Base-by-base conservation (phyloP, 371 early-diverging fungal genomes). In the Mucor sp. region DNA sequence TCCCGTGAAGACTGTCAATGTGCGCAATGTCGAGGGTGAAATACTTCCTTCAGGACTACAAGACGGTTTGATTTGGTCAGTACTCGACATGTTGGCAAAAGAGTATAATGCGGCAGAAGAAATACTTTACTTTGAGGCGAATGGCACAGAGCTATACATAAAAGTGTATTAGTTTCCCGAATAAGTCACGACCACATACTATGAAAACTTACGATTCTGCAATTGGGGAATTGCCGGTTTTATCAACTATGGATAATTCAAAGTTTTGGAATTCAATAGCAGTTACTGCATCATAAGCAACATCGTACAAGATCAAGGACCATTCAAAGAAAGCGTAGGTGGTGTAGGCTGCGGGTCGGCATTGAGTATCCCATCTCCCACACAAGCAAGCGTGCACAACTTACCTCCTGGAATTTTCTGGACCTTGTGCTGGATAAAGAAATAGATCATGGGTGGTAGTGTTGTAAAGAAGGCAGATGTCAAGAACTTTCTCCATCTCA, bases 311-410 rank as follows among this genome's bases (percentile, higher is more conserved):
- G 58, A 94, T 92, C 37, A 94, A 75, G 14, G 90, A 85, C 94
- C 93, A 94, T 69, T 94, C 94, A 71, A 91, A 92, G 79, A 91
- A 90, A 33, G 93, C 91, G 68, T 94, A 94, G 25, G 81, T 86
- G 8, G 92, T 90, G 67, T 94, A 92, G 12, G 93, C 94, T 85
- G 74, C 12, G 21, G n/a, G 4, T 50, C 12, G 23, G 21, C 9
- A 56, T 32, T 56, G 3, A 27, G 4, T 32, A 56, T 56, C 39
- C 12, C 55, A 2, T 32, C 53, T 4, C 17, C 7, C 33, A 33
- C 33, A 33, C 33, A 33, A 3, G 7, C 33, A 33, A 3, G 7
- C 33, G 7, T 8, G 3, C 37, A 35, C 41, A 41, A n/a, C 41
- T 70, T 84, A 82, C 91, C 87, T 68, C 89, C 93, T 50, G 91